Conservation (phyloP, 345 rosid genomes). For the Populus deltoides region DNA sequence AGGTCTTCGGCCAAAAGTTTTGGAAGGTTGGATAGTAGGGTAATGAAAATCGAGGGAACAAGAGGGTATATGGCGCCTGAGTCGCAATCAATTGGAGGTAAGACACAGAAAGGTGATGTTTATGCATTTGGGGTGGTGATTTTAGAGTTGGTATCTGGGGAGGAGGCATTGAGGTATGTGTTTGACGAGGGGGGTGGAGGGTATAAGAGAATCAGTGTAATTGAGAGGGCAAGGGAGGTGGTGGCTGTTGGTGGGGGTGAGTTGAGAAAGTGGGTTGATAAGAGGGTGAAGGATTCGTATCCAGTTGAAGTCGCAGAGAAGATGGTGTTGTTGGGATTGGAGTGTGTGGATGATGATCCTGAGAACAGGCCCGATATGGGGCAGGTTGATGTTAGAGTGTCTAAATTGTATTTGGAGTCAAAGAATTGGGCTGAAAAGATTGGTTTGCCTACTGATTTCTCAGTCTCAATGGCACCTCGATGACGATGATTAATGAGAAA, state of each 20-base stretch:
- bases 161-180: conserved; percentile 29
- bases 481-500: neutral
- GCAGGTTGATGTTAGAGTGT: conserved; percentile 23
- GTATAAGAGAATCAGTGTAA: conserved; percentile 22
- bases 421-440: conserved; percentile 28
- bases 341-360: conserved; percentile 27
- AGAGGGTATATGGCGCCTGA: conserved; percentile 58
- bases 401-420: conserved; percentile 29
- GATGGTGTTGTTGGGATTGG: conserved; percentile 23
- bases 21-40: conserved; percentile 8
- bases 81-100: conserved; percentile 28
- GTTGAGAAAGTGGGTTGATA: conserved; percentile 32
- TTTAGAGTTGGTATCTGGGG: conserved; percentile 30
- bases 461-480: conserved; percentile 29
- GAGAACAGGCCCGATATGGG: conserved; percentile 32
- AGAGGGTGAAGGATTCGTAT: conserved; percentile 30
- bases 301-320: conserved; percentile 32
- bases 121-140: conserved; percentile 35
- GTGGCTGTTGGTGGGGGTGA: conserved; percentile 8
- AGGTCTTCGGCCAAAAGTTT: neutral
- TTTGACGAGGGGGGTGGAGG: conserved; percentile 18
- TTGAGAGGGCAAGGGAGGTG: conserved; percentile 24
- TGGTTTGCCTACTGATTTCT: conserved; percentile 29
- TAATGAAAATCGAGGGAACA: conserved; percentile 42
- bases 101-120: conserved; percentile 30